Evolutionary conservation across 176 grass and related monocot species (phyloP), one percentile per base, ranked within the genome.

Genomic region (Calamus simplicifolius): DNA sequence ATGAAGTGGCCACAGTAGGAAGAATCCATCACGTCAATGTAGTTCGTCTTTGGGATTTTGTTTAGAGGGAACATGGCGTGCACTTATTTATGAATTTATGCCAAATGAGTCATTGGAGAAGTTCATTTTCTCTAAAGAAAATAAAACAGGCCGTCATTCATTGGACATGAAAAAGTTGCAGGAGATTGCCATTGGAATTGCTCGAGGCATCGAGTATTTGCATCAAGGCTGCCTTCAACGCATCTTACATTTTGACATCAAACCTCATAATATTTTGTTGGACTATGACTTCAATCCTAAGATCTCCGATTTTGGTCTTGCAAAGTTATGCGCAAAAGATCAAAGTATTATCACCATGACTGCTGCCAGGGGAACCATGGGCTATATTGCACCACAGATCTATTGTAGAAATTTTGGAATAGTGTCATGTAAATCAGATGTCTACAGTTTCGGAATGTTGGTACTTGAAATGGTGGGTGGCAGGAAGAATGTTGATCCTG

Each of bases 91-190:
- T 13, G 59, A 62, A 6, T 62, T 62, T 29, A 21, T 62, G 59
- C n/a, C 59, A 3, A 62, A 62, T 19, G 30, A 62, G 3, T 62
- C 59, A n/a, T 13, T 62, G 7, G 59, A 62, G 30, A 74, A 77
- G 63, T 69, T 31, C 56, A 77, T 77, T 38, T 18, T 29, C 67
- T 3, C 61, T n/a, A 75, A 48, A 19, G 17, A 14, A 15, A 19
- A 15, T 35, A 62, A 25, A 31, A 19, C n/a, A 16, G 0, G 0
- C 10, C 59, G 23, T 15, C 29, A 10, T 7, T 3, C 31, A 19
- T 48, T 62, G 29, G 19, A 6, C 15, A 21, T 62, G 31, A 5
- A 49, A 21, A 62, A 62, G 18, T 43, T 62, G 30, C 16, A 19
- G 1, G 17, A 23, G n/a, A 62, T 62, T 5, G 29, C 59, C 2